phyloP scores from a whole-genome alignment of 768 basidiomycete genomes.

The Fibroporia radiculosa region DNA sequence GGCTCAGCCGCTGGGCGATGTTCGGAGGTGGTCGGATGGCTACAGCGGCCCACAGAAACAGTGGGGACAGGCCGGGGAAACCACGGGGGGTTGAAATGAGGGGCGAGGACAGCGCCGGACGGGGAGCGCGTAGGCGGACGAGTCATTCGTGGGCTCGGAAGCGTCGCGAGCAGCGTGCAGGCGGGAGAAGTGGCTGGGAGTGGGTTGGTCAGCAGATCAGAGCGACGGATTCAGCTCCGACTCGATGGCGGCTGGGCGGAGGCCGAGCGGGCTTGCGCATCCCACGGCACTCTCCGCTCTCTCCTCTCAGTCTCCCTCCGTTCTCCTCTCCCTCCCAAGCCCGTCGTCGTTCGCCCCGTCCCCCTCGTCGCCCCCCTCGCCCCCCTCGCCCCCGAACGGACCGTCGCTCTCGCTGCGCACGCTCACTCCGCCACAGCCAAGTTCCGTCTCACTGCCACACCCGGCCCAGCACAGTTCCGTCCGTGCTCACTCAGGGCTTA shows the following conservation, averaged over 20 bases:
- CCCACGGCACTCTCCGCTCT: constrained; percentile 9
- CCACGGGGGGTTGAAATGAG: background rate
- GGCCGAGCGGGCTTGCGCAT: constrained; percentile 10
- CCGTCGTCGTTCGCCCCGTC: constrained; percentile 2
- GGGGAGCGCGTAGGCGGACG: background rate
- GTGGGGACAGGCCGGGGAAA: background rate
- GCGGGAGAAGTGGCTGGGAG: background rate
- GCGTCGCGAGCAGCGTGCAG: background rate
- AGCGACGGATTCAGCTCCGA: background rate
- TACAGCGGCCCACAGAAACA: background rate
- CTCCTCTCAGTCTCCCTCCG: constrained; percentile 7
- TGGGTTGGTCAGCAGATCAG: background rate
- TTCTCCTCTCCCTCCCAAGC: constrained; percentile 2
- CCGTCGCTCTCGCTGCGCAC: constrained; percentile 8
- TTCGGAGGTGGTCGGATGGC: background rate
- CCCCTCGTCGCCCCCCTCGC: constrained; percentile 3
- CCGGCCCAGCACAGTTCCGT: constrained; percentile 12
- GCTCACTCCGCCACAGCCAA: constrained; percentile 1
- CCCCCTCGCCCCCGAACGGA: background rate
- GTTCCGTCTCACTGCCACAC: constrained; percentile 3
- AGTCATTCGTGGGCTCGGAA: background rate
- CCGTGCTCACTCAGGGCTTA: constrained; percentile 7
- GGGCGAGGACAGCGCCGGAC: background rate
- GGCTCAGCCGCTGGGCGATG: background rate
- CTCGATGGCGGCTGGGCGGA: background rate